Evolutionary conservation across 352 stramenopile species (phyloP).

Genomic region (Phytophthora aleatoria): DNA sequence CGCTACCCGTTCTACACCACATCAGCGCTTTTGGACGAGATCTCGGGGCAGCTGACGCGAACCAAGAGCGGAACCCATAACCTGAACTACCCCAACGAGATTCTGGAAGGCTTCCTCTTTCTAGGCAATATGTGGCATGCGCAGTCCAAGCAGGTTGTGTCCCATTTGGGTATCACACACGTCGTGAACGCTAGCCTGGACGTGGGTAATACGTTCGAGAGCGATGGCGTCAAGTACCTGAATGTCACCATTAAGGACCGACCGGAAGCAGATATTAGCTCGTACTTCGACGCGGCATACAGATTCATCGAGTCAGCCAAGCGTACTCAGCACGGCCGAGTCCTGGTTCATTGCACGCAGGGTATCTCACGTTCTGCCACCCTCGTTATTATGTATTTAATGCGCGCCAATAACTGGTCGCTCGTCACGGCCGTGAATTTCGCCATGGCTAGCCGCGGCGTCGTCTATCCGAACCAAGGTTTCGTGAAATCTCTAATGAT

Average conservation of each 20-base stretch:
- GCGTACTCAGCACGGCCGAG: constrained; percentile 71
- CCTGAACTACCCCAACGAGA: constrained; percentile 89
- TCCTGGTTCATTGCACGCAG: constrained; percentile 86
- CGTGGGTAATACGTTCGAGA: constrained; percentile 74
- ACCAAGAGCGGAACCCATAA: constrained; percentile 87
- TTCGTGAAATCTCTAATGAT: constrained; percentile 79
- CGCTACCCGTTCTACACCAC: constrained; percentile 89
- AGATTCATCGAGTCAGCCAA: constrained; percentile 84
- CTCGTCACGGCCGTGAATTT: constrained; percentile 86
- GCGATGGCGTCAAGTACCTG: constrained; percentile 70
- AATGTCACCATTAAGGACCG: constrained; percentile 86
- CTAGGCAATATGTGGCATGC: constrained; percentile 91
- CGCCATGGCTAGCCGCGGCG: constrained; percentile 68
- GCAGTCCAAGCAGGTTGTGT: constrained; percentile 74
- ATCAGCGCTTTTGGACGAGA: constrained; percentile 63
- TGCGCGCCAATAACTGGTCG: constrained; percentile 83
- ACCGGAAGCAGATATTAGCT: constrained; percentile 67
- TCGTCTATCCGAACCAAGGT: constrained; percentile 86
- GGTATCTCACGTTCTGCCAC: constrained; percentile 84
- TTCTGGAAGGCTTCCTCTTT: constrained; percentile 87
- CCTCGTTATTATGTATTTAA: constrained; percentile 88
- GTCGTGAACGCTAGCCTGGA: constrained; percentile 86
- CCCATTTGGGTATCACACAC: constrained; percentile 84
- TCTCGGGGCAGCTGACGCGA: constrained; percentile 62
- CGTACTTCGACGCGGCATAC: constrained; percentile 73